A percentile compares a stretch with the other conserved stretches of the same genome.
Evolutionary conservation across 2,329 filamentous ascomycete species (phyloP).

Genomic region (Penicillium sp.): DNA sequence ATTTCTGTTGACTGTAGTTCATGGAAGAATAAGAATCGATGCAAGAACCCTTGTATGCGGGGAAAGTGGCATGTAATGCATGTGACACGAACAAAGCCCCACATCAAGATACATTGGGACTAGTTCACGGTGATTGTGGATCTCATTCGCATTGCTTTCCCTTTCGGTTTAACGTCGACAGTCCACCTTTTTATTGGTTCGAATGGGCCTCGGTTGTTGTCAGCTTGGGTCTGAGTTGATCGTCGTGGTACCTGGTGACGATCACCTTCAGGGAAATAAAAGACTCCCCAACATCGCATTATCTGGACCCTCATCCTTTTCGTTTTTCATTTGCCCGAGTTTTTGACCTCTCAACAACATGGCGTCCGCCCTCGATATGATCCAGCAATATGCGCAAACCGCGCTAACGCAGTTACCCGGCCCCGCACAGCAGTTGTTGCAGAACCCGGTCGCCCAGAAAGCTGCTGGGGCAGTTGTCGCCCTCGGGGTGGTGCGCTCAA

Average conservation of each 20-base stretch:
- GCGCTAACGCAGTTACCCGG: slow-evolving; percentile 28
- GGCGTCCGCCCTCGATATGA: slow-evolving; percentile 20
- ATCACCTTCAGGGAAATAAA: background rate
- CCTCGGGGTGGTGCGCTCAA: slow-evolving; percentile 24
- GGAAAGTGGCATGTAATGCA: background rate
- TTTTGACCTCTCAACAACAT: slow-evolving; percentile 7
- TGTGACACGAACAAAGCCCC: background rate
- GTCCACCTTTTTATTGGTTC: background rate
- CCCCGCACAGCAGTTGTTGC: slow-evolving; percentile 26
- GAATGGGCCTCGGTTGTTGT: background rate
- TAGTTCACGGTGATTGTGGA: background rate
- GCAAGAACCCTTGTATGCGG: background rate
- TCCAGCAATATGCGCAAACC: slow-evolving; percentile 27
- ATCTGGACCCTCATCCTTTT: background rate
- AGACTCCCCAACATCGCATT: background rate
- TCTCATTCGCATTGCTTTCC: slow-evolving; percentile 10
- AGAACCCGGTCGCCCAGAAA: slow-evolving; percentile 31
- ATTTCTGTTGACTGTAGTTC: background rate
- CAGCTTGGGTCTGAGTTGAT: background rate
- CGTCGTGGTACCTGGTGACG: background rate
- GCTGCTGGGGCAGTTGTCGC: slow-evolving; percentile 23
- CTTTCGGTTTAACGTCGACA: background rate
- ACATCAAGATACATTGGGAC: background rate
- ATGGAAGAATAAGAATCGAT: background rate
- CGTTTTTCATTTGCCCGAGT: background rate